Evolutionary conservation across 164 flowering plant species (phyloP).

Genomic region (Stephania cephalantha): DNA sequence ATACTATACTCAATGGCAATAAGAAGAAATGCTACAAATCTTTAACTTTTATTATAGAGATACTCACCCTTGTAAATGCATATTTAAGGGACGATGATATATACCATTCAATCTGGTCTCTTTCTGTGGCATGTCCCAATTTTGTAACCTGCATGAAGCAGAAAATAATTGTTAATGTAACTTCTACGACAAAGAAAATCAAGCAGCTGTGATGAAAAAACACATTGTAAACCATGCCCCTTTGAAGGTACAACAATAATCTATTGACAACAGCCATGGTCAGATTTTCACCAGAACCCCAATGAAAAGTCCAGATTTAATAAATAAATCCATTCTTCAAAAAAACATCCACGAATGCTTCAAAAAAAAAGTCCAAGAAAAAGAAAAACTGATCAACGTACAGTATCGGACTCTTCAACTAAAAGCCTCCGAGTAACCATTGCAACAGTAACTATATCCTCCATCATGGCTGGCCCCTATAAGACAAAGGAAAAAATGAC

Average conservation of each 20-base stretch:
- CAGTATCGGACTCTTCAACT: constrained; percentile 67
- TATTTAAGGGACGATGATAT: constrained; percentile 64
- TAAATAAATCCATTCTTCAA: no score
- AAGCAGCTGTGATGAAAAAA: neutral
- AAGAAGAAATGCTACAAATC: neutral
- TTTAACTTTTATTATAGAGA: constrained; percentile 1
- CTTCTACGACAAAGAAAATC: neutral
- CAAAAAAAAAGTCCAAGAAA: neutral
- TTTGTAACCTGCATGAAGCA: constrained; percentile 44
- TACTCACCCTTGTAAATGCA: constrained; percentile 74
- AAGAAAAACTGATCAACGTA: constrained; percentile 21
- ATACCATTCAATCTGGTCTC: constrained; percentile 75
- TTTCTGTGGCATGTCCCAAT: constrained; percentile 38
- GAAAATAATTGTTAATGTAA: neutral
- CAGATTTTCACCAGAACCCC: neutral
- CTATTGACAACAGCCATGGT: neutral
- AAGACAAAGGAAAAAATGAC: constrained; percentile 9
- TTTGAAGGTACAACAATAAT: neutral
- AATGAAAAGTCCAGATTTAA: neutral
- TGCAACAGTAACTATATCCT: constrained; percentile 57
- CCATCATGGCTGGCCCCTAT: constrained; percentile 58
- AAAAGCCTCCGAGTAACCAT: constrained; percentile 67
- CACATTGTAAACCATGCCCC: neutral
- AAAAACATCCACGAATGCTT: neutral
- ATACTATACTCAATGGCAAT: neutral